phyloP scores from a whole-genome alignment of 2,329 filamentous ascomycete genomes.

The Leptoxyphium fumago region DNA sequence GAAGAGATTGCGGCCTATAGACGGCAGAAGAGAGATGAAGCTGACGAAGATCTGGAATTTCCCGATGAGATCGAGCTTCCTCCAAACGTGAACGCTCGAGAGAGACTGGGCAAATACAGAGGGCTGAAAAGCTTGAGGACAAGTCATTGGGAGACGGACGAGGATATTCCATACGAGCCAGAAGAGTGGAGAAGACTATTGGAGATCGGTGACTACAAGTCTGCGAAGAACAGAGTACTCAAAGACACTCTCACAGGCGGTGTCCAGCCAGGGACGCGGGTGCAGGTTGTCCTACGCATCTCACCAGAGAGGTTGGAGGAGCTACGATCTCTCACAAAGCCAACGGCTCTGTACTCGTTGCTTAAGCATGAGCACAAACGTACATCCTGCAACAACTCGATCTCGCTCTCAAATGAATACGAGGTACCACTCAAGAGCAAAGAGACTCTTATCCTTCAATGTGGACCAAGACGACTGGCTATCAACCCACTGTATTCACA shows the following conservation, averaged over 20 bases:
- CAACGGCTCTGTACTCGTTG: conserved; percentile 68
- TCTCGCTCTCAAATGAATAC: conserved; percentile 69
- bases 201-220: conserved; percentile 79
- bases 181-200: conserved; percentile 79
- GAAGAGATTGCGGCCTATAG: conserved; percentile 72
- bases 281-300: conserved; percentile 59
- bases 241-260: conserved; percentile 83
- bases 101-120: conserved; percentile 73
- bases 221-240: conserved; percentile 58
- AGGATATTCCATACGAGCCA: conserved; percentile 75
- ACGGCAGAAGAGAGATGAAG: conserved; percentile 61
- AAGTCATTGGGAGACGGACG: conserved; percentile 76
- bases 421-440: conserved; percentile 72
- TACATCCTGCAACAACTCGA: conserved; percentile 75
- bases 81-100: conserved; percentile 70
- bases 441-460: conserved; percentile 81
- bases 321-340: conserved; percentile 41
- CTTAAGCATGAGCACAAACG: conserved; percentile 92
- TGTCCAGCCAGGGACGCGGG: conserved; percentile 67
- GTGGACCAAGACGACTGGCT: conserved; percentile 70
- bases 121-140: conserved; percentile 83
- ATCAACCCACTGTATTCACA: conserved; percentile 86
- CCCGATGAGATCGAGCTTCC: conserved; percentile 94
- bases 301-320: conserved; percentile 26
- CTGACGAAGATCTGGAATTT: conserved; percentile 83